Evolutionary conservation across 257 asterid genomes (phyloP).

Genomic region (Nicotiana otophora): DNA sequence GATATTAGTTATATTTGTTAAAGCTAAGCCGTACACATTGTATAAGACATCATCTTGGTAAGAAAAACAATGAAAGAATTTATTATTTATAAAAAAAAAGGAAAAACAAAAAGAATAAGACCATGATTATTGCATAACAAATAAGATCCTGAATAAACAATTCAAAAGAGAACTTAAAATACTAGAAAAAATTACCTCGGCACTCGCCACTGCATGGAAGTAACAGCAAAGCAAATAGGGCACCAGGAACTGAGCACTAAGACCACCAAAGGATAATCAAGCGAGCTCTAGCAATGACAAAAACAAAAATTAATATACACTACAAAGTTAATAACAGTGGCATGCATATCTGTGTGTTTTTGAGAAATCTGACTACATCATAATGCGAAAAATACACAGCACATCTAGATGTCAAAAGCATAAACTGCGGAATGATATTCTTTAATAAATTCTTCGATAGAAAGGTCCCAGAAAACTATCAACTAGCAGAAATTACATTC

Average conservation of each 20-base stretch:
- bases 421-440: not conserved
- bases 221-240: slow-evolving; percentile 31
- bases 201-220: slow-evolving; percentile 29
- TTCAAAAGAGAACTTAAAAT: not conserved
- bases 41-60: not conserved
- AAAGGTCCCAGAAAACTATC: not conserved
- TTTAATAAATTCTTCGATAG: too few relatives aligned
- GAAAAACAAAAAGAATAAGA: not conserved
- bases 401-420: not conserved
- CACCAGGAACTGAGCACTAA: slow-evolving; percentile 40
- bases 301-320: slow-evolving; percentile 15
- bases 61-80: not conserved
- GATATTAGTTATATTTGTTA: not conserved
- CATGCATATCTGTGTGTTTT: not conserved
- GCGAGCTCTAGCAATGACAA: slow-evolving; percentile 59
- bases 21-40: too few relatives aligned
- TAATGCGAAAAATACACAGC: not conserved
- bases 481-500: not conserved
- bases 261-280: slow-evolving; percentile 61
- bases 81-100: not conserved
- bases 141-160: not conserved
- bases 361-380: not conserved
- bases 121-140: not conserved
- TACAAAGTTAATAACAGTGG: not conserved
- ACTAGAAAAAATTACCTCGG: slow-evolving; percentile 22